These are phyloP conservation scores for Amphicarpaea edgeworthii DNA, from an alignment of 306 rosid species.

Conservation along the genomic window DNA sequence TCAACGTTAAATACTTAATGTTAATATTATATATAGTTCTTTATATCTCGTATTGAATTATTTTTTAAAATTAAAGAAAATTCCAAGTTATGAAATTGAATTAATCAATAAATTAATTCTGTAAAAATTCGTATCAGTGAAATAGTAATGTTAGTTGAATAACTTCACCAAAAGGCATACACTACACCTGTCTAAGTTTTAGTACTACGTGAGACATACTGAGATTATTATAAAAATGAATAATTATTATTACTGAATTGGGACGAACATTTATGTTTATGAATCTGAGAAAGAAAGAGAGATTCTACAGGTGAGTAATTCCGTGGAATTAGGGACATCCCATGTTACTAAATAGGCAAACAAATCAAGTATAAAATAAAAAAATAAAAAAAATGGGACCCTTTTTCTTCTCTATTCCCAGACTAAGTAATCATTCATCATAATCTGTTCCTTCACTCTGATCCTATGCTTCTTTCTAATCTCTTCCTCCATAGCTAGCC, in stretches of 20 bases:
- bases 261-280: conserved; percentile 55
- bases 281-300: conserved; percentile 40
- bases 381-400: conserved; percentile 50
- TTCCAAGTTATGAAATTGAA: no score
- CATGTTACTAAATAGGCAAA: conserved; percentile 73
- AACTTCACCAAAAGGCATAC: conserved; percentile 1
- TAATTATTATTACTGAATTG: conserved; percentile 46
- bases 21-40: background rate
- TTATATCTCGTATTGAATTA: background rate
- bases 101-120: no score
- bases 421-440: conserved; percentile 36
- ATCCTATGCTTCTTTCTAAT: background rate
- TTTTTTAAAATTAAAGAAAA: background rate
- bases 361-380: conserved; percentile 59
- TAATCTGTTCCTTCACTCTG: conserved; percentile 4
- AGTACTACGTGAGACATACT: conserved; percentile 26
- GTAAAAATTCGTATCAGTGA: conserved; percentile 29
- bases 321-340: conserved; percentile 64
- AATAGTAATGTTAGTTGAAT: conserved; percentile 3
- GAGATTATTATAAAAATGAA: conserved; percentile 41
- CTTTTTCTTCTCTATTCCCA: background rate
- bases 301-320: conserved; percentile 44
- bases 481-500: conserved; percentile 37
- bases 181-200: background rate
- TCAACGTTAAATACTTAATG: background rate